Percentiles rank a stretch among this genome's conserved stretches.
Conservation (phyloP, 495 filamentous ascomycete species). For the Hyaloscypha finlandica region DNA sequence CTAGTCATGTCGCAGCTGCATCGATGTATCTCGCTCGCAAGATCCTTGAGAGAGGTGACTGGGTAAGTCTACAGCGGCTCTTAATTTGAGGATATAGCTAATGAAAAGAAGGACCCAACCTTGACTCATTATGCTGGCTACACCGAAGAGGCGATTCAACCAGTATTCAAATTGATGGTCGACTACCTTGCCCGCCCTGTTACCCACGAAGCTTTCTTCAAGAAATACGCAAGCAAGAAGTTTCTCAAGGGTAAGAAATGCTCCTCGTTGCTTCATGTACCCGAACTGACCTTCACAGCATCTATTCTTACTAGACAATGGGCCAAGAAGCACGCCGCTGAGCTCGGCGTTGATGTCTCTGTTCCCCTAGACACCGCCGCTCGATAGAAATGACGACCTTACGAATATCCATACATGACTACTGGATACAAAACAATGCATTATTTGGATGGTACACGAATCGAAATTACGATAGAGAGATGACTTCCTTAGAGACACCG, state of each 20-base stretch:
- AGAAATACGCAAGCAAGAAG: constrained; percentile 98
- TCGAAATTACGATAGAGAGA: constrained; percentile 34
- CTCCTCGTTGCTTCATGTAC: not conserved
- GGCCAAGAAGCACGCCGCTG: constrained; percentile 74
- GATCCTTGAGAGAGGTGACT: constrained; percentile 84
- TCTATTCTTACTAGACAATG: constrained; percentile 90
- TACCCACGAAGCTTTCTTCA: constrained; percentile 95
- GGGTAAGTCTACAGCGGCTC: constrained; percentile 60
- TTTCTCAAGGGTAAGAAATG: constrained; percentile 81
- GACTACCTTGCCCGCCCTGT: constrained; percentile 91
- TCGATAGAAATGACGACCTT: constrained; percentile 23
- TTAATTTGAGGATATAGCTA: constrained; percentile 32
- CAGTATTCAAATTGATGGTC: constrained; percentile 91
- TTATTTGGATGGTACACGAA: constrained; percentile 38
- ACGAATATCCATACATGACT: constrained; percentile 29
- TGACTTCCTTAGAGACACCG: constrained; percentile 24
- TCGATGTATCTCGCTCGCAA: constrained; percentile 93
- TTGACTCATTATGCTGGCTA: constrained; percentile 94
- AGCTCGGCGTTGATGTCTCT: constrained; percentile 43
- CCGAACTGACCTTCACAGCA: constrained; percentile 52
- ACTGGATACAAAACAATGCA: constrained; percentile 31
- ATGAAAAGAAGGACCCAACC: constrained; percentile 61
- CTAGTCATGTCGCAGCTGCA: constrained; percentile 86
- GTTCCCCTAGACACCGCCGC: constrained; percentile 28
- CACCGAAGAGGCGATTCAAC: constrained; percentile 85